Percentiles rank a stretch among this genome's conserved stretches.
These are phyloP conservation scores for Exophiala bonariae DNA, from an alignment of 2,329 filamentous ascomycete species.

Conservation along the genomic window DNA sequence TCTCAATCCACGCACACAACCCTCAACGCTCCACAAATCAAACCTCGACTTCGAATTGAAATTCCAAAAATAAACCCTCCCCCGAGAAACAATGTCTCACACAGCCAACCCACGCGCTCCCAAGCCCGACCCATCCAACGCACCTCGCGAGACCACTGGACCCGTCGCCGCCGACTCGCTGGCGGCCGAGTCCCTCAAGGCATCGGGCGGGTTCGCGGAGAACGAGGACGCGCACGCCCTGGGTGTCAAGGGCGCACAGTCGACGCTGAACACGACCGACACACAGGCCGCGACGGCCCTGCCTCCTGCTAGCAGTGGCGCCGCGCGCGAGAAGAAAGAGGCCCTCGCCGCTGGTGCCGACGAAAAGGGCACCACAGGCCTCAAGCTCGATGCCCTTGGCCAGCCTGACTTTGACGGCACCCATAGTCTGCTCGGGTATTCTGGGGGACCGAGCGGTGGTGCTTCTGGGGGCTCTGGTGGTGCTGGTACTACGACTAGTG, in stretches of 20 bases:
- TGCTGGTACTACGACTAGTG: slow-evolving; percentile 11
- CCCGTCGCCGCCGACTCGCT: slow-evolving; percentile 68
- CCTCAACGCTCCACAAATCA: too few relatives aligned
- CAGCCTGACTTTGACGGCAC: slow-evolving; percentile 40
- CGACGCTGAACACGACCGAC: slow-evolving; percentile 58
- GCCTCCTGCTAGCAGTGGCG: slow-evolving; percentile 47
- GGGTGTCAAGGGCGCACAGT: slow-evolving; percentile 52
- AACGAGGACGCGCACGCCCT: slow-evolving; percentile 57
- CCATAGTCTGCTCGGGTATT: slow-evolving; percentile 37
- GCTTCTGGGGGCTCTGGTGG: background rate
- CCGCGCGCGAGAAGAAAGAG: slow-evolving; percentile 45
- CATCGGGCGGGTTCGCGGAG: slow-evolving; percentile 60
- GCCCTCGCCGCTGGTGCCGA: slow-evolving; percentile 45
- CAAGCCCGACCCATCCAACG: slow-evolving; percentile 51
- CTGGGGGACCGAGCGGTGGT: slow-evolving; percentile 27
- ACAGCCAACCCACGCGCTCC: slow-evolving; percentile 21
- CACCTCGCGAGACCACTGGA: slow-evolving; percentile 64
- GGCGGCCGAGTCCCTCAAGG: slow-evolving; percentile 68
- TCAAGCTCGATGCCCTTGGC: slow-evolving; percentile 40
- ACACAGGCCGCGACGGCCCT: slow-evolving; percentile 54
- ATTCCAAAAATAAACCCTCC: background rate
- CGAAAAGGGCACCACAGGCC: slow-evolving; percentile 31
- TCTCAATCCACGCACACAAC: too few relatives aligned
- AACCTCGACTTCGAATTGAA: too few relatives aligned
- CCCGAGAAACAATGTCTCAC: slow-evolving; percentile 21